Percentiles rank a stretch among this genome's conserved stretches.
phyloP scores from a whole-genome alignment of 2,329 filamentous ascomycete genomes.

The Phialophora expanda region DNA sequence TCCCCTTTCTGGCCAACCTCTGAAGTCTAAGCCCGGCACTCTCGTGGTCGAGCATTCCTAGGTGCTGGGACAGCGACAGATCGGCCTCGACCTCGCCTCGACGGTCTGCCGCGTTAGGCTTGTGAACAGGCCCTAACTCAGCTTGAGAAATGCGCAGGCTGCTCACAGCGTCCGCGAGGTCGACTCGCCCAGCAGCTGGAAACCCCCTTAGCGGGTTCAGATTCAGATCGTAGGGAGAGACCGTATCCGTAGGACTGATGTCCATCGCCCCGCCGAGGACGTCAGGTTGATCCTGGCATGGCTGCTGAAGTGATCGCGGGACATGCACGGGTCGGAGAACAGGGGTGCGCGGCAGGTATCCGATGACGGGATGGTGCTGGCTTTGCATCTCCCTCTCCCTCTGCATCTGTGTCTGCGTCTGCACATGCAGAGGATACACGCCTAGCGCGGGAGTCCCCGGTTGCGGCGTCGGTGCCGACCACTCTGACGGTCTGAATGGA shows the following conservation, averaged over 20 bases:
- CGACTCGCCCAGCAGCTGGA: not conserved
- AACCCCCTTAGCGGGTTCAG: constrained; percentile 6
- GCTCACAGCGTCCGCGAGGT: constrained; percentile 1
- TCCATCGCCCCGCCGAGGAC: not conserved
- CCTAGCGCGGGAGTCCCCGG: not conserved
- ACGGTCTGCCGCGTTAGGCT: not conserved
- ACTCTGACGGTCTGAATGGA: not conserved
- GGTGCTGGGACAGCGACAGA: not conserved
- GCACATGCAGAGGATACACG: not conserved
- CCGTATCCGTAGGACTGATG: constrained; percentile 22
- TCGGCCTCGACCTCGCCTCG: too few species aligned
- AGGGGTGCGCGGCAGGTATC: constrained; percentile 13
- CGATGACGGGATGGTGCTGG: not conserved
- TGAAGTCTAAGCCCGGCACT: constrained; percentile 11
- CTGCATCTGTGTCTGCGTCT: not conserved
- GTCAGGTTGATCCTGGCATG: not conserved
- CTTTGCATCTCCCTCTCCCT: not conserved
- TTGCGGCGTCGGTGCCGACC: not conserved
- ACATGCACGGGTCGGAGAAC: constrained; percentile 21
- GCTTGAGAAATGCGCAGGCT: constrained; percentile 4
- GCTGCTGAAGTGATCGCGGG: not conserved
- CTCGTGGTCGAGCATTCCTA: constrained; percentile 2
- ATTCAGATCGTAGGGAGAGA: constrained; percentile 25
- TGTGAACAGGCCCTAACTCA: not conserved
- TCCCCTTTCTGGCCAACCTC: constrained; percentile 5